These are phyloP conservation scores for Colletotrichum siamense DNA, from an alignment of 2,329 filamentous ascomycete genomes.

Conservation along the genomic window DNA sequence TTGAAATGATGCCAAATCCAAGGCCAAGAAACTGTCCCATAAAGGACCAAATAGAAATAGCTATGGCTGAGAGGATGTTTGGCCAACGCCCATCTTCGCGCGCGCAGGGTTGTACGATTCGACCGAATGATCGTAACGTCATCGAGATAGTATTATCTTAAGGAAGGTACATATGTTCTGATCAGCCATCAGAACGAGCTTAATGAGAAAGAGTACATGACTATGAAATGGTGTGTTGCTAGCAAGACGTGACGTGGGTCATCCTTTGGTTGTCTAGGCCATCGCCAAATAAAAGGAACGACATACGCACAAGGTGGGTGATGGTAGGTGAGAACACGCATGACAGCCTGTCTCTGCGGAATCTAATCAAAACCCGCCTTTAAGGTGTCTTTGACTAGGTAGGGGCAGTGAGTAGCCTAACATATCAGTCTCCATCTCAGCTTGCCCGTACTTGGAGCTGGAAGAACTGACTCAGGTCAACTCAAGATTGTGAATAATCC, in stretches of 20 bases:
- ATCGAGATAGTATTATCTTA: not conserved
- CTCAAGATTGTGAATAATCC: not conserved
- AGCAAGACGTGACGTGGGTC: not conserved
- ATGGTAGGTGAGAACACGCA: not conserved
- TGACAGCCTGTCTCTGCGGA: not conserved
- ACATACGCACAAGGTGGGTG: not conserved
- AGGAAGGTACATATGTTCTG: not conserved
- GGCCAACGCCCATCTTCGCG: not conserved
- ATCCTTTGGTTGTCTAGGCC: not conserved
- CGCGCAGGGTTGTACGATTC: not conserved
- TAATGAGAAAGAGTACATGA: not conserved
- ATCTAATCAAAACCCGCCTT: not conserved
- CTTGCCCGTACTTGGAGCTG: not conserved
- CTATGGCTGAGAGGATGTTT: not conserved
- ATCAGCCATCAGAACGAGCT: not conserved
- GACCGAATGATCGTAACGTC: not conserved
- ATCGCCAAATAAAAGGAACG: rapidly evolving
- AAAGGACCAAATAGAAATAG: not conserved
- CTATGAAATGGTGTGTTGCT: not conserved
- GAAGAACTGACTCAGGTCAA: not conserved
- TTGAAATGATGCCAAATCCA: not conserved
- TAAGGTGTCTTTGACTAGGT: rapidly evolving
- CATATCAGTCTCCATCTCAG: not conserved
- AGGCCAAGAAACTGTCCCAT: not conserved
- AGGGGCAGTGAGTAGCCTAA: not conserved